Conservation (phyloP, 176 grass and related monocot genomes). For the Triticum aestivum region IWGSC_CS_RefSeq_v2.1 NC_057801.1:682980488-682980987, state of each 20-base stretch:
- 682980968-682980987: constrained; percentile 19
- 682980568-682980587: neutral
- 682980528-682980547: neutral
- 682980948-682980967: constrained; percentile 12
- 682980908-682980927: neutral
- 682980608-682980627: constrained; percentile 7
- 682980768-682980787: constrained; percentile 88
- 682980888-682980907: neutral
- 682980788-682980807: constrained; percentile 89
- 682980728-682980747: constrained; percentile 85
- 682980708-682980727: constrained; percentile 82
- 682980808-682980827: constrained; percentile 77
- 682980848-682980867: constrained; percentile 28
- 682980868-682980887: constrained; percentile 10
- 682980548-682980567: neutral
- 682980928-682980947: constrained; percentile 40
- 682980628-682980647: constrained; percentile 3
- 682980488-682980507: neutral
- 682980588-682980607: neutral
- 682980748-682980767: constrained; percentile 72
- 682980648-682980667: constrained; percentile 16
- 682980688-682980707: constrained; percentile 60
- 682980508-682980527: neutral
- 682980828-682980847: constrained; percentile 55
- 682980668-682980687: constrained; percentile 37